These are phyloP conservation scores for Ciborinia camelliae DNA, from an alignment of 2,329 filamentous ascomycete genomes.

Conservation along the genomic window DNA sequence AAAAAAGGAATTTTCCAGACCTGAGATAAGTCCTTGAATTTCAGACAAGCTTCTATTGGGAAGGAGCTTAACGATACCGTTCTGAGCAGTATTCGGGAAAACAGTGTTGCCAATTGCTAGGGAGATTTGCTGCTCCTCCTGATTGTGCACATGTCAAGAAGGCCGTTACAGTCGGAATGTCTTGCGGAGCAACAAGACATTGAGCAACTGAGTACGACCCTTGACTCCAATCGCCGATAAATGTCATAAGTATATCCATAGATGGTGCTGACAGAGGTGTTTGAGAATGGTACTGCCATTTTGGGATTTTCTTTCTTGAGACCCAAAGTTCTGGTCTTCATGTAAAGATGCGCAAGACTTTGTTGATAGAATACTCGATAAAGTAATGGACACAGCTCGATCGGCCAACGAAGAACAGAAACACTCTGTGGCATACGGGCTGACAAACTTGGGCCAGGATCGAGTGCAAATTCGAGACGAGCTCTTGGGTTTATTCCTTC, in stretches of 20 bases:
- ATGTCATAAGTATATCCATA: background rate
- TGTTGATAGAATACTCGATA: background rate
- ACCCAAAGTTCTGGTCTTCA: slow-evolving; percentile 5
- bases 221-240: background rate
- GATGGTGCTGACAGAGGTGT: background rate
- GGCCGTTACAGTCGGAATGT: background rate
- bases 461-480: background rate
- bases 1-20: slow-evolving; percentile 18
- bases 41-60: background rate
- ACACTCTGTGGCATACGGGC: background rate
- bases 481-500: slow-evolving; percentile 2
- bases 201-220: background rate
- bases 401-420: background rate
- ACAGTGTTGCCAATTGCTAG: slow-evolving; percentile 1
- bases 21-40: slow-evolving; percentile 23
- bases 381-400: background rate
- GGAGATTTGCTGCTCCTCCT: background rate
- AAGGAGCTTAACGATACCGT: background rate
- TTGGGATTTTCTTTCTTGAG: slow-evolving; percentile 2
- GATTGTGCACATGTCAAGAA: background rate
- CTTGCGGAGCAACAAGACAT: background rate
- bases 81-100: background rate
- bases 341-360: slow-evolving; percentile 9
- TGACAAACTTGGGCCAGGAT: slow-evolving; percentile 3
- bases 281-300: slow-evolving; percentile 7